Base-by-base conservation (phyloP, 164 flowering plant species). In the Nelumbo lutea region DNA sequence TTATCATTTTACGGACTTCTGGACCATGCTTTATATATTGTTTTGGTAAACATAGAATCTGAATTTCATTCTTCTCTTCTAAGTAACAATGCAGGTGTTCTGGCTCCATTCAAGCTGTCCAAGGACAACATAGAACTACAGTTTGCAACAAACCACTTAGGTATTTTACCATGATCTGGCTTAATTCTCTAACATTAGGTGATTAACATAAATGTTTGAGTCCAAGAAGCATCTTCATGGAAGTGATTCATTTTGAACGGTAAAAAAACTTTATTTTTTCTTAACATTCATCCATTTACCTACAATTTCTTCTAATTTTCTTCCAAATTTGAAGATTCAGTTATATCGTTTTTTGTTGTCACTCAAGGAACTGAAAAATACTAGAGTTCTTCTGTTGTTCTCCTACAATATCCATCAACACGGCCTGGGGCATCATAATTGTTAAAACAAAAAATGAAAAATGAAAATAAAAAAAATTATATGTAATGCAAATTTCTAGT, bases 41-140 rank as follows among this genome's bases (percentile, higher is more conserved):
- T 42, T 41, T 27, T 39, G 41, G 13, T 62, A 58, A 66, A 65
- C 43, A 42, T 7, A 55, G 10, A 40, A 5, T 8, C 45, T n/a
- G 53, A 42, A 46, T 68, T 14, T 71, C 1, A 67, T 15, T 67
- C 68, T 45, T 68, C 58, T 75, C 42, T 64, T 72, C 14, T 27
- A 71, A 89, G 95, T 64, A 90, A 90, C 69, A 88, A 90, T 81
- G 96, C 93, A 80, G 93, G 96, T 45, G 69, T 88, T 4, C 82
- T 87, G 90, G 78, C 76, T 2, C 91, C 93, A 0, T 88, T 76
- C 79, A 74, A 14, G 76, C 91, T 90, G 46, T 86, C 91, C 10
- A 64, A 82, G 64, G 96, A 88, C 78, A 76, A 79, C 50, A 80
- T 87, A 58, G 96, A 90, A 70, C 68, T 87, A 48, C 93, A 87